These are phyloP conservation scores for Myriosclerotinia duriaeana DNA, from an alignment of 2,329 filamentous ascomycete genomes.

Conservation along the genomic window DNA sequence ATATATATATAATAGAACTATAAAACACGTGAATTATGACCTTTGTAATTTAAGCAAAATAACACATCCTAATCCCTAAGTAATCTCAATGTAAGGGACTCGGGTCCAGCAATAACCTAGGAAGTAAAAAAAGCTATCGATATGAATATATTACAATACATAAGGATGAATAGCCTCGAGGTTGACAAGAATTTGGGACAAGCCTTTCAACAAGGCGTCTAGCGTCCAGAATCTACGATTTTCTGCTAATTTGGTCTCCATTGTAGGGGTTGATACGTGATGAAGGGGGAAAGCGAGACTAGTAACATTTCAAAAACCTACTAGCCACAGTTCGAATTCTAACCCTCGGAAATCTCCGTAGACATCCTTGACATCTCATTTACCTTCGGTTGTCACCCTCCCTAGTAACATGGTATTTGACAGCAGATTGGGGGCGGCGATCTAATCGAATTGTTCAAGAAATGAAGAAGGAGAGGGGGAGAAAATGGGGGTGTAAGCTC, in stretches of 20 bases:
- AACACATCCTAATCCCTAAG: background rate
- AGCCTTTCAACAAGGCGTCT: slow-evolving; percentile 10
- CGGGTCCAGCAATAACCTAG: slow-evolving; percentile 13
- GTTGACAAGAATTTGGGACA: background rate
- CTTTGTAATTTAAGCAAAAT: background rate
- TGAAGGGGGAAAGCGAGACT: slow-evolving; percentile 1
- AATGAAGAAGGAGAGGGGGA: background rate
- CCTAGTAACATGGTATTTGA: background rate
- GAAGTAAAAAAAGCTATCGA: background rate
- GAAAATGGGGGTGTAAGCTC: background rate
- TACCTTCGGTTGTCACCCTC: background rate
- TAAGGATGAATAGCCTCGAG: background rate
- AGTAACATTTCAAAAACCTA: background rate
- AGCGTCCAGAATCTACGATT: background rate
- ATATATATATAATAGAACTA: background rate
- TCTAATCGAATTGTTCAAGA: slow-evolving; percentile 1
- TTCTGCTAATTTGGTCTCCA: background rate
- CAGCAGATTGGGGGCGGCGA: slow-evolving; percentile 5
- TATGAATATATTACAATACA: background rate
- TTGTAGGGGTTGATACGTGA: slow-evolving; percentile 14
- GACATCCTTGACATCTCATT: background rate
- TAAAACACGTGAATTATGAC: background rate
- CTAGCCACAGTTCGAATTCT: background rate
- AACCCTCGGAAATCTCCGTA: background rate
- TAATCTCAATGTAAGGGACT: background rate